Evolutionary conservation across 495 filamentous ascomycete genomes (phyloP).

Genomic region (Neurospora terricola): DNA sequence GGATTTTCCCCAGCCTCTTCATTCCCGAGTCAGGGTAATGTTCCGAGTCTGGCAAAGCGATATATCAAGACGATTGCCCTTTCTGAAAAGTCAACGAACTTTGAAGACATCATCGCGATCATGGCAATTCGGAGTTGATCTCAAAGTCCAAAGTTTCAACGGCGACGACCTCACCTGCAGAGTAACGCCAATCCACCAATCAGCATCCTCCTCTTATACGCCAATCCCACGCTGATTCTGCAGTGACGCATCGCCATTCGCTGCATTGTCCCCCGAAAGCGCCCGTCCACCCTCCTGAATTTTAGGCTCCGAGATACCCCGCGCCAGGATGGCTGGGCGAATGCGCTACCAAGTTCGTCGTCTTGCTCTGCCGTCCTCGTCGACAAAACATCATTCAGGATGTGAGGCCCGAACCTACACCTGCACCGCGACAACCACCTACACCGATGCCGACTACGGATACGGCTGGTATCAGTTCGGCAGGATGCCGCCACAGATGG

Average conservation of each 20-base stretch:
- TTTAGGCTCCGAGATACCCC: neutral
- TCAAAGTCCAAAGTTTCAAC: neutral
- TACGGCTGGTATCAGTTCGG: neutral
- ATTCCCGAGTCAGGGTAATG: neutral
- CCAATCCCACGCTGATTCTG: neutral
- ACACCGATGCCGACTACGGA: neutral
- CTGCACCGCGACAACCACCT: neutral
- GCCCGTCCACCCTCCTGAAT: neutral
- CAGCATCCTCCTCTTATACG: neutral
- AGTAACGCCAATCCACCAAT: neutral
- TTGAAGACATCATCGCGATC: neutral
- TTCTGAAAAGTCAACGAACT: neutral
- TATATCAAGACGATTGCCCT: neutral
- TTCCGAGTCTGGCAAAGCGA: neutral
- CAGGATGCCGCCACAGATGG: neutral
- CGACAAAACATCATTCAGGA: neutral
- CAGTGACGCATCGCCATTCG: neutral
- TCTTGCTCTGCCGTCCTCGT: neutral
- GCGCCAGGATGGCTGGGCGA: neutral
- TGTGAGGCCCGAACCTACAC: neutral
- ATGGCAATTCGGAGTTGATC: neutral
- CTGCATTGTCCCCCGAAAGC: neutral
- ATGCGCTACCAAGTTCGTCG: neutral
- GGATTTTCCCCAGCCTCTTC: neutral
- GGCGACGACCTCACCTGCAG: neutral